Percentiles rank a stretch among this genome's conserved stretches.
Conservation (phyloP, 306 rosid genomes). For the Medicago arabica region DNA sequence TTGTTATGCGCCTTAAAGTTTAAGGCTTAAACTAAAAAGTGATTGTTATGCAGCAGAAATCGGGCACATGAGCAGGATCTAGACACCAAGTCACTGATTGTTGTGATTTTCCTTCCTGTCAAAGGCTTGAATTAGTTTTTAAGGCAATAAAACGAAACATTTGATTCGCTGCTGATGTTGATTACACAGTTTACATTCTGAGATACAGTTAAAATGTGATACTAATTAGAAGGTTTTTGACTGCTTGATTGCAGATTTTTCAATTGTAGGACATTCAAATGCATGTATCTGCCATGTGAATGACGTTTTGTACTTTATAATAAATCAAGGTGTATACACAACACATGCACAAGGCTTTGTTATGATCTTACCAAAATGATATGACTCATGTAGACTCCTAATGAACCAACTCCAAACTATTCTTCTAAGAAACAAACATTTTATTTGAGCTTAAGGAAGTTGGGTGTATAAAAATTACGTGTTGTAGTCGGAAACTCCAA, state of each 20-base stretch:
- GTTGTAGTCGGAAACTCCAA: too few relatives aligned
- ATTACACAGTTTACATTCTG: not conserved
- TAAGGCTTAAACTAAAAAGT: not conserved
- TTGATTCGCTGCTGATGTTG: not conserved
- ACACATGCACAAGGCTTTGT: too few relatives aligned
- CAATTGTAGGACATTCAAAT: not conserved
- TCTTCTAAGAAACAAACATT: too few relatives aligned
- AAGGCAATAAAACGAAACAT: not conserved
- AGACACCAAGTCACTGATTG: not conserved
- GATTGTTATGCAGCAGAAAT: slow-evolving; percentile 6
- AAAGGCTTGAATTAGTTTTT: not conserved
- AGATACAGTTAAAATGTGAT: not conserved
- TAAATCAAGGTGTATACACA: too few relatives aligned
- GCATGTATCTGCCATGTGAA: not conserved
- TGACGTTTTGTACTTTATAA: not conserved
- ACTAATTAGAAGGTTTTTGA: not conserved
- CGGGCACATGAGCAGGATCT: slow-evolving; percentile 4
- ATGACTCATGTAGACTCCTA: too few relatives aligned
- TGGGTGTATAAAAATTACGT: too few relatives aligned
- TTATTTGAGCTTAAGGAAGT: too few relatives aligned
- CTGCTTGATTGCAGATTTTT: not conserved
- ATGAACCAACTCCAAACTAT: too few relatives aligned
- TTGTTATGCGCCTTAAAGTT: not conserved
- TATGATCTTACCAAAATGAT: too few relatives aligned
- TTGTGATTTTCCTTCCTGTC: not conserved